Evolutionary conservation across 2,329 filamentous ascomycete species (phyloP).

Genomic region (Orbilia oligospora): DNA sequence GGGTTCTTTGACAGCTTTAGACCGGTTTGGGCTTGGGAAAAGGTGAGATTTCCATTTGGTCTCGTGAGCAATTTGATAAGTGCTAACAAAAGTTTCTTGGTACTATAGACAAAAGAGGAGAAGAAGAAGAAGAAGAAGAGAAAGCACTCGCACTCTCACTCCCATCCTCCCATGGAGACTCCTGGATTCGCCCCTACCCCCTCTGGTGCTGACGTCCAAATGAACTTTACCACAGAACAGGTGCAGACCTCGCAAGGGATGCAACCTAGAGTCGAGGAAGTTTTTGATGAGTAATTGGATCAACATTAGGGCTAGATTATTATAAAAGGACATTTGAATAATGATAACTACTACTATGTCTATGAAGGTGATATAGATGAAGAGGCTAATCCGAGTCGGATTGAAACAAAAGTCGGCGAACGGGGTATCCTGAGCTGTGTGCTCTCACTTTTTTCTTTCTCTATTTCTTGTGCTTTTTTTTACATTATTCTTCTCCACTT

Average conservation of each 20-base stretch:
- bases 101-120: conserved; percentile 50
- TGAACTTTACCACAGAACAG: conserved; percentile 41
- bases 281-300: conserved; percentile 55
- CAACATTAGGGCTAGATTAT: neutral
- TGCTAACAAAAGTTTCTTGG: neutral
- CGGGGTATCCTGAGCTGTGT: conserved; percentile 10
- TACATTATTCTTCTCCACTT: conserved; percentile 37
- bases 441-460: neutral
- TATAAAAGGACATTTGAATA: neutral
- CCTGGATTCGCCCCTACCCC: conserved; percentile 51
- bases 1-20: conserved; percentile 98
- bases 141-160: conserved; percentile 41
- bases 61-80: neutral
- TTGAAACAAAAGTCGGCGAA: conserved; percentile 4
- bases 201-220: conserved; percentile 55
- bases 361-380: neutral
- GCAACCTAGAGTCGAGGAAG: conserved; percentile 58
- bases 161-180: conserved; percentile 39
- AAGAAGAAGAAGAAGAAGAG: conserved; percentile 61
- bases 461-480: neutral
- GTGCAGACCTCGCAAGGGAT: conserved; percentile 55
- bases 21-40: conserved; percentile 98
- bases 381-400: neutral
- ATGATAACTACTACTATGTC: conserved; percentile 10
- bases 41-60: conserved; percentile 73